These are phyloP conservation scores for Aspergillus aculeatinus DNA, from an alignment of 2,329 filamentous ascomycete genomes.

Conservation along the genomic window DNA sequence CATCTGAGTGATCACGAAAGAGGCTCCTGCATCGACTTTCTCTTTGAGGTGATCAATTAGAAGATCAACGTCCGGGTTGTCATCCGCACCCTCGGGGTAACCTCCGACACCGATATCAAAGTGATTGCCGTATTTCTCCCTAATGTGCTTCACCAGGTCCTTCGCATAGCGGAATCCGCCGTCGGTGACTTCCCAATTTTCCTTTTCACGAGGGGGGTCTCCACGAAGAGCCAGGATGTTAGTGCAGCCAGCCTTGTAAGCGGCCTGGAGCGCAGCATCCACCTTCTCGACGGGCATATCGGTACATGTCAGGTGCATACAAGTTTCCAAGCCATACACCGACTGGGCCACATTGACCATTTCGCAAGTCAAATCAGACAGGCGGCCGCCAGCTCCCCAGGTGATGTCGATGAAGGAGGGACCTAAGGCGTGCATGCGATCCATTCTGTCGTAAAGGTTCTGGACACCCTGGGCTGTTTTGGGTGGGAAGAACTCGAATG, in stretches of 20 bases:
- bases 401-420: slow-evolving; percentile 98
- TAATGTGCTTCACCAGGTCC: slow-evolving; percentile 84
- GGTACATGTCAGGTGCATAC: slow-evolving; percentile 98
- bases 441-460: slow-evolving; percentile 99
- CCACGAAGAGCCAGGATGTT: slow-evolving; percentile 94
- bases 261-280: slow-evolving; percentile 79
- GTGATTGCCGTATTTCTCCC: slow-evolving; percentile 75
- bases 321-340: slow-evolving; percentile 93
- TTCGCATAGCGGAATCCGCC: slow-evolving; percentile 88
- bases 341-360: slow-evolving; percentile 97
- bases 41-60: slow-evolving; percentile 93
- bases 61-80: slow-evolving; percentile 80
- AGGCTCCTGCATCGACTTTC: slow-evolving; percentile 90
- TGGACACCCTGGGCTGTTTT: slow-evolving; percentile 90
- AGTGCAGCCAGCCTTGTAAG: slow-evolving; percentile 92
- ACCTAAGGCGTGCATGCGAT: slow-evolving; percentile 93
- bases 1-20: slow-evolving; percentile 98
- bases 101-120: slow-evolving; percentile 98
- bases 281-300: slow-evolving; percentile 95
- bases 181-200: slow-evolving; percentile 87
- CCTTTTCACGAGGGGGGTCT: slow-evolving; percentile 88
- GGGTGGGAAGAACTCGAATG: slow-evolving; percentile 98
- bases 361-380: slow-evolving; percentile 90
- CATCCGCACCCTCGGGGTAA: slow-evolving; percentile 93
- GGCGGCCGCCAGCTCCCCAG: slow-evolving; percentile 91